phyloP scores from a whole-genome alignment of 768 basidiomycete genomes.

The Hortiboletus campestris region DNA sequence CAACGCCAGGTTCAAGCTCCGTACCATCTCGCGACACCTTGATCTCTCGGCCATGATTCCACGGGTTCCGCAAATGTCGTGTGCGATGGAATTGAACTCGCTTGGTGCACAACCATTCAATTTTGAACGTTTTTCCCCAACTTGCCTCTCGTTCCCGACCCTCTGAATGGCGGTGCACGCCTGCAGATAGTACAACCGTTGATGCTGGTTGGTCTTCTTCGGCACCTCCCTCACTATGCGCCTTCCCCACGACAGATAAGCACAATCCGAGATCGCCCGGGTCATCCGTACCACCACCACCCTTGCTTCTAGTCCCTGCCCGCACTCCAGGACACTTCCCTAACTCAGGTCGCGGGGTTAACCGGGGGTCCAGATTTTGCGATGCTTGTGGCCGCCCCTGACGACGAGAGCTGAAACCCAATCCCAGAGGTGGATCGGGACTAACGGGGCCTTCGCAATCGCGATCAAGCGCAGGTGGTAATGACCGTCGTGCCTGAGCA shows the following conservation, averaged over 20 bases:
- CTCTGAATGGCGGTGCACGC: not conserved
- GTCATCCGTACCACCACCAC: constrained; percentile 19
- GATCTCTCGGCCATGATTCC: constrained; percentile 84
- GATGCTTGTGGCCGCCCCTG: not conserved
- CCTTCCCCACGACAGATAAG: constrained; percentile 27
- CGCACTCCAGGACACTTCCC: constrained; percentile 41
- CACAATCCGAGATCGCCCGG: constrained; percentile 3
- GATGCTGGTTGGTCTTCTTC: constrained; percentile 17
- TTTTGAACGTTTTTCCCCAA: constrained; percentile 79
- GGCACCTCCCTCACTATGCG: not conserved
- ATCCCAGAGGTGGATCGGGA: constrained; percentile 24
- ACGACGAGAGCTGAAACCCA: constrained; percentile 19
- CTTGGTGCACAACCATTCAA: constrained; percentile 78
- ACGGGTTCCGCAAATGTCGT: constrained; percentile 82
- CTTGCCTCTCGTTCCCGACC: constrained; percentile 25
- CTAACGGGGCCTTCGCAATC: constrained; percentile 33
- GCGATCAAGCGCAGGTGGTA: constrained; percentile 52
- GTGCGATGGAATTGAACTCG: constrained; percentile 74
- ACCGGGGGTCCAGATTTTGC: not conserved
- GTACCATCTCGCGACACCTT: constrained; percentile 90
- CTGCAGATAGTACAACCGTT: no score
- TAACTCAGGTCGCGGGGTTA: constrained; percentile 35
- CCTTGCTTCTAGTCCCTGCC: constrained; percentile 22
- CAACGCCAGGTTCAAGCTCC: constrained; percentile 81
- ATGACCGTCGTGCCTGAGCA: constrained; percentile 35